Evolutionary conservation across 192 early-diverging fungal species (phyloP), one percentile per base, ranked within the genome.

Genomic region (Mortierella hygrophila): DNA sequence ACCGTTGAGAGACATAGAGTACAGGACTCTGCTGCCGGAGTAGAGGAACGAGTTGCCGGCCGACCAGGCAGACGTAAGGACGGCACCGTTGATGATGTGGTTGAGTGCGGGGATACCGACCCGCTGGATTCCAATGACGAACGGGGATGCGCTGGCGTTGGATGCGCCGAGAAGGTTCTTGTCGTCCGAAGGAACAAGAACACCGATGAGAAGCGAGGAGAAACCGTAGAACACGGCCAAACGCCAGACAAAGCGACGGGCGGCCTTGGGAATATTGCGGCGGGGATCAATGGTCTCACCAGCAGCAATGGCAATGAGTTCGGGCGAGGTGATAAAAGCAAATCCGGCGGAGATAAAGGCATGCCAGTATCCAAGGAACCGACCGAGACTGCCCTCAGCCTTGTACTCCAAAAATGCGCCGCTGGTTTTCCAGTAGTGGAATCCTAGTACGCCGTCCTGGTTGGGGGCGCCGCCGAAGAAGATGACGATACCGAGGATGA

Each of bases 251-350:
- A 87, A 80, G 72, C 77, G 77, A 18, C 77, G 76, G 69, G 82
- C 74, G 40, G 82, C 89, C 77, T 89, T 93, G 29, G 93, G 93
- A 15, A 94, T 88, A 69, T 88, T 91, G 23, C 82, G 79, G 52
- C 90, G 76, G 37, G 93, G 93, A 70, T 93, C 90, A 41, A 80
- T 89, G 29, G 90, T 89, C 82, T 94, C 93, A 41, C 92, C 93
- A 52, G 93, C 92, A 72, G 93, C 91, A 65, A 94, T 89, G 74
- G 91, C 93, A 38, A 94, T 90, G 57, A 94, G 84, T 80, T 94
- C 93, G 79, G 89, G 75, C 60, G 74, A 75, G 74, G 80, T 82
- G 76, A 78, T 82, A 49, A 81, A 81, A 26, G 70, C 75, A 69
- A 87, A 87, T 9, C 80, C 85, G 1, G 85, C 79, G 18, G 57